Evolutionary conservation across 805 yeast genomes (phyloP).

Genomic region (Pichia membranifaciens): DNA sequence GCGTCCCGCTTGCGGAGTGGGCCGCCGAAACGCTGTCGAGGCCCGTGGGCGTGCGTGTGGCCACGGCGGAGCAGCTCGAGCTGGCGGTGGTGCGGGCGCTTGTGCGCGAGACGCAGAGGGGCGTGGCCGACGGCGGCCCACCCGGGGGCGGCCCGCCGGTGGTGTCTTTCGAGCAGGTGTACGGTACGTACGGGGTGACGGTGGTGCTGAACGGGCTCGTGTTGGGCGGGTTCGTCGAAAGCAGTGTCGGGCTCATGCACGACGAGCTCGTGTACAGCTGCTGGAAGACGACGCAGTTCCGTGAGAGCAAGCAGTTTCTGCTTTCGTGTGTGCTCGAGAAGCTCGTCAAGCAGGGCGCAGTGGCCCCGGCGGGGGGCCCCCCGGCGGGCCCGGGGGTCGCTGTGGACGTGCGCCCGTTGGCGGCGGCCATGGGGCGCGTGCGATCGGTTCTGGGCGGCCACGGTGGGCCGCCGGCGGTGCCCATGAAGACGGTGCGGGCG

Average conservation of each 20-base stretch:
- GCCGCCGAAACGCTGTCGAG: neutral
- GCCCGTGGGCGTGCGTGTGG: neutral
- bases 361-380: neutral
- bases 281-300: neutral
- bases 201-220: conserved; percentile 3
- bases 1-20: neutral
- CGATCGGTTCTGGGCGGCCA: neutral
- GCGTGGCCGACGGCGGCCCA: too few species aligned
- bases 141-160: too few species aligned
- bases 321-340: neutral
- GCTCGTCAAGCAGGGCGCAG: too few species aligned
- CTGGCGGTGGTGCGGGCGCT: neutral
- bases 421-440: too few species aligned
- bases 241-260: neutral
- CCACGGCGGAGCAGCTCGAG: neutral
- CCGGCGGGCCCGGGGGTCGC: neutral
- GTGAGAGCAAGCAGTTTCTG: neutral
- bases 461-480: neutral
- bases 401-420: neutral
- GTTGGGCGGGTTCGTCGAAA: neutral
- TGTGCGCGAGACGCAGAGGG: neutral
- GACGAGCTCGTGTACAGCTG: neutral
- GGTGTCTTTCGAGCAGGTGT: neutral
- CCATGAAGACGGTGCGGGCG: neutral
- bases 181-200: neutral